Base-by-base conservation (phyloP, 768 basidiomycete genomes). In the Lactarius sp. region DNA sequence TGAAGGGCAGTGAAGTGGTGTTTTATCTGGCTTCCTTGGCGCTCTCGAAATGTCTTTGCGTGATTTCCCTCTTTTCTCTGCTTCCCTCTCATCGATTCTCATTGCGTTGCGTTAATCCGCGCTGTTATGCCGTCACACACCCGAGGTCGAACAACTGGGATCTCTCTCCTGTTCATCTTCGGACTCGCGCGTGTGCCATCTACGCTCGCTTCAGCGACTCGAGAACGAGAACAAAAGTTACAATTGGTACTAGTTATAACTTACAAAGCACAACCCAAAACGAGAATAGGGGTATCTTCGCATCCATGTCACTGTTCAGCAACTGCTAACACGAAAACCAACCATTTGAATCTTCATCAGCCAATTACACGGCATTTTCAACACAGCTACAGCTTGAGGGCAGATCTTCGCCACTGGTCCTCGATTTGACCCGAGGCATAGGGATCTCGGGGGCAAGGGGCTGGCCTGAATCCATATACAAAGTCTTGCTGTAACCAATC, bases 401-500 rank as follows among this genome's bases (percentile, higher is more conserved):
- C 27, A 20, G 36, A 41, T 54, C 47, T 20, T n/a, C 46, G 34
- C 20, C 16, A 10, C 13, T 27, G 1, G 18, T 14, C 7, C 37
- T 53, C 7, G 27, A 41, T 39, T 41, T 60, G 18, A 50, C 14
- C 31, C 22, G 58, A 34, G 52, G 2, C 52, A 64, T 42, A 33
- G 37, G 14, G 12, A 36, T 33, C 36, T 41, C 39, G 13, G 36
- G 27, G 27, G 27, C 27, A 27, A 27, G 27, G 27, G 27, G 7
- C 3, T 34, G 64, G 13, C 59, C 59, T 13, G 18, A 31, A 18
- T 65, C 64, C 12, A 54, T 31, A 33, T 50, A 60, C 4, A 58
- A 14, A 22, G 47, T 0, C 14, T 54, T 31, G 16, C 5, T 39
- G 33, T 54, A 54, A 2, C 46, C 57, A 49, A 65, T 14, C 14